Conservation (phyloP, 345 rosid genomes). For the Boechera divaricarpa region DNA sequence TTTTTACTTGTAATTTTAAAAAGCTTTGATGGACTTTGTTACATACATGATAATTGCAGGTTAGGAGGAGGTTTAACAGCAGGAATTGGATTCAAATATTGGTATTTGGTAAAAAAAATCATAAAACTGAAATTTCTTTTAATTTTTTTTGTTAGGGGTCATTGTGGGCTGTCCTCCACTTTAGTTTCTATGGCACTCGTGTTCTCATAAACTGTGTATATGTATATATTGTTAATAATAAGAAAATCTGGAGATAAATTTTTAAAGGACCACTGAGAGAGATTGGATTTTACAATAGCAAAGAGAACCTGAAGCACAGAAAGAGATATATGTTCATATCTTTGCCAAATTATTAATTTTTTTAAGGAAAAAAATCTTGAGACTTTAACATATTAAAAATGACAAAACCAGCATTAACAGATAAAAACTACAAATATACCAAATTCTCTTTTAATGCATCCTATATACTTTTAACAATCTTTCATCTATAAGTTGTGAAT, state of each 20-base stretch:
- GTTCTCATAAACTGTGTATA: constrained; percentile 26
- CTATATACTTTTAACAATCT: neutral
- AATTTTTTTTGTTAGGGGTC: neutral
- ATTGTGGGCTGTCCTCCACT: constrained; percentile 43
- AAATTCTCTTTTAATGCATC: neutral
- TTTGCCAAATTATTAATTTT: neutral
- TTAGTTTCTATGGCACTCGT: constrained; percentile 30
- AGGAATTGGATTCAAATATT: neutral
- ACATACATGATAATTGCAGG: constrained; percentile 2
- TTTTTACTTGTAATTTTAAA: neutral
- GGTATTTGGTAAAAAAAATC: neutral
- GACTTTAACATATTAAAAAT: too few species aligned
- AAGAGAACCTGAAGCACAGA: constrained; percentile 39
- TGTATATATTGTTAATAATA: neutral
- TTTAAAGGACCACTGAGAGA: constrained; percentile 38
- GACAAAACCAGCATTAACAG: too few species aligned
- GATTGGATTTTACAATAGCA: constrained; percentile 35
- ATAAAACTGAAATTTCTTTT: neutral
- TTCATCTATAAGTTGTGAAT: constrained; percentile 1
- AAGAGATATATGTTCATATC: constrained; percentile 6
- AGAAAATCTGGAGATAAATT: neutral
- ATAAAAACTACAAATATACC: neutral
- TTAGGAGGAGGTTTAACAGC: neutral
- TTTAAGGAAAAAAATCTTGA: too few species aligned
- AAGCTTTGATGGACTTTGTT: neutral